Evolutionary conservation across 2,329 filamentous ascomycete species (phyloP).

Genomic region (Ophiocordyceps australis): DNA sequence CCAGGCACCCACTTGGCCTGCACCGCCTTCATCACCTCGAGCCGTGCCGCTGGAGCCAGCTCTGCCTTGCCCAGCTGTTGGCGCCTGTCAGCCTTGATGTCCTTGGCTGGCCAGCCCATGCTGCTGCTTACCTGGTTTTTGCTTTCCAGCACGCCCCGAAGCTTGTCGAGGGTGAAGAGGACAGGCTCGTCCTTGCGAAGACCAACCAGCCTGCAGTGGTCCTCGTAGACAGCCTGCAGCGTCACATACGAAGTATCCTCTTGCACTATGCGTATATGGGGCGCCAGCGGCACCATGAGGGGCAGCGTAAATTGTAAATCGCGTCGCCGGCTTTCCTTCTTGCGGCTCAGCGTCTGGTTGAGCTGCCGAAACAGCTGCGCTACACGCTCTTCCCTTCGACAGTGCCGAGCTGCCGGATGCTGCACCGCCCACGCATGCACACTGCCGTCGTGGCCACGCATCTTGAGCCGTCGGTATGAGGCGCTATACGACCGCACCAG

Average conservation of each 20-base stretch:
- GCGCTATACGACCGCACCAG: slow-evolving; percentile 79
- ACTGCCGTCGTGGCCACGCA: slow-evolving; percentile 92
- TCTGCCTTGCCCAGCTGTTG: slow-evolving; percentile 43
- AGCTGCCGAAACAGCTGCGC: slow-evolving; percentile 94
- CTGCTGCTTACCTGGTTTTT: slow-evolving; percentile 35
- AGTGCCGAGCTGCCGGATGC: slow-evolving; percentile 83
- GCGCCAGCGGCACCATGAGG: slow-evolving; percentile 86
- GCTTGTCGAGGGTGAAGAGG: slow-evolving; percentile 87
- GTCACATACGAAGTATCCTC: slow-evolving; percentile 92
- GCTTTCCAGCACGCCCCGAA: slow-evolving; percentile 55
- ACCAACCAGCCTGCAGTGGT: slow-evolving; percentile 74
- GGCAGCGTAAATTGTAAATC: slow-evolving; percentile 95
- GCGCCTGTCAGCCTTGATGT: slow-evolving; percentile 3
- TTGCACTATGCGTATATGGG: slow-evolving; percentile 86
- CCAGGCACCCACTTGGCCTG: slow-evolving; percentile 85
- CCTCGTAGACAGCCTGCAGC: slow-evolving; percentile 87
- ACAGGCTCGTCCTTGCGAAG: slow-evolving; percentile 92
- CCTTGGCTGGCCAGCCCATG: neutral
- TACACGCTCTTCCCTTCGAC: slow-evolving; percentile 84
- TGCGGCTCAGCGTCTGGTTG: slow-evolving; percentile 77
- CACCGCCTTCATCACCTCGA: slow-evolving; percentile 89
- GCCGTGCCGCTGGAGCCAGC: slow-evolving; percentile 51
- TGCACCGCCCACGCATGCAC: slow-evolving; percentile 95
- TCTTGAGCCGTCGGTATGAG: slow-evolving; percentile 84
- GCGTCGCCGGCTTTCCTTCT: slow-evolving; percentile 85